Percentiles rank a stretch among this genome's conserved stretches.
Conservation (phyloP, 2,329 filamentous ascomycete genomes). For the Ascochyta clinopodiicola region DNA sequence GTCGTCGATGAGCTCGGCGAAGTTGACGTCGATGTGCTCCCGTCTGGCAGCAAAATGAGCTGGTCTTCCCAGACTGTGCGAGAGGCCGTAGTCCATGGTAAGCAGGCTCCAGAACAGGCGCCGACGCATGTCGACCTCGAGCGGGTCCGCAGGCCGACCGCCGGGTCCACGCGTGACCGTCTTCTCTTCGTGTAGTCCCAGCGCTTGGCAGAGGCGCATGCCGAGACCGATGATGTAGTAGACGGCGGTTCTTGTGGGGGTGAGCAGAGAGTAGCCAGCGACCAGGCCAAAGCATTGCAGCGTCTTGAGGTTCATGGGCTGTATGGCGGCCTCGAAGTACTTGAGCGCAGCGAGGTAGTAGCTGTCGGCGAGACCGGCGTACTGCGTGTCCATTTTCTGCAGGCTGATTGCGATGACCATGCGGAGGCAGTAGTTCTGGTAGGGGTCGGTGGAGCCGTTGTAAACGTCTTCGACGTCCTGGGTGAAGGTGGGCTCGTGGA, state of each 20-base stretch:
- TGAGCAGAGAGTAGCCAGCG: constrained; percentile 89
- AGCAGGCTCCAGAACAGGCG: constrained; percentile 87
- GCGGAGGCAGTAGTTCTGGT: constrained; percentile 85
- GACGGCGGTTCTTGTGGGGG: constrained; percentile 87
- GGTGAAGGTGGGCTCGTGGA: constrained; percentile 83
- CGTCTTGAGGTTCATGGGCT: constrained; percentile 87
- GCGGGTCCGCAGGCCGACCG: constrained; percentile 67
- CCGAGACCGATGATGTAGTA: constrained; percentile 93
- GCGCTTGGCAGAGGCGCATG: constrained; percentile 84
- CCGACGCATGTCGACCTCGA: constrained; percentile 88
- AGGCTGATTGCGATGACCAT: constrained; percentile 95
- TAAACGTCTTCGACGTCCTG: constrained; percentile 83
- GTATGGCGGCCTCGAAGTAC: constrained; percentile 80
- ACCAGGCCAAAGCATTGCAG: constrained; percentile 89
- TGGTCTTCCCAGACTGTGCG: constrained; percentile 86
- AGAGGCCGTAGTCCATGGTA: constrained; percentile 86
- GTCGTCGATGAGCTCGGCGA: constrained; percentile 84
- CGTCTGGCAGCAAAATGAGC: constrained; percentile 82
- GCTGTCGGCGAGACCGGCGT: constrained; percentile 91
- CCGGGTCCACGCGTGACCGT: constrained; percentile 73
- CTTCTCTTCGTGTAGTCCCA: constrained; percentile 86
- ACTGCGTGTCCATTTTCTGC: constrained; percentile 87
- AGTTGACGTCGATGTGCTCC: constrained; percentile 84
- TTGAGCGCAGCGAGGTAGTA: constrained; percentile 92
- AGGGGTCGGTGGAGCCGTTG: constrained; percentile 74